A percentile compares a stretch with the other conserved stretches of the same genome.
phyloP scores from a whole-genome alignment of 2,329 filamentous ascomycete species.

The Fusarium sp. region DNA sequence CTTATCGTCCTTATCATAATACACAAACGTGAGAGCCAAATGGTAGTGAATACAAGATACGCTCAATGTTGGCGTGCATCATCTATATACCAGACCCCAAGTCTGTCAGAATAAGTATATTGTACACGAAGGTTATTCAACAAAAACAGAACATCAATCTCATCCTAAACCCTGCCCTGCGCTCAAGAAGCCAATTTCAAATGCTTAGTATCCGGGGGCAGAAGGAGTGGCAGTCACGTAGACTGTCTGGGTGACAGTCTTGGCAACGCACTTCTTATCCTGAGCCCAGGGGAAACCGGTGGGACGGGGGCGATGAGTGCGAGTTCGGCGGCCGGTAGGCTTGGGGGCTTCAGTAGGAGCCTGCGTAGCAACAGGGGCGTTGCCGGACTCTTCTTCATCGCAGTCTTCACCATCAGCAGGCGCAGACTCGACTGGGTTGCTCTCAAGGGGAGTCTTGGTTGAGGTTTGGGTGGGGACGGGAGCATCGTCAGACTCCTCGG shows the following conservation, averaged over 20 bases:
- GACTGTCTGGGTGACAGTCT: slow-evolving; percentile 41
- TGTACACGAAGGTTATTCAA: slow-evolving; percentile 25
- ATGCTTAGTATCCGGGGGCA: slow-evolving; percentile 15
- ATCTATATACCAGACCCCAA: slow-evolving; percentile 8
- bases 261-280: slow-evolving; percentile 25
- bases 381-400: background rate
- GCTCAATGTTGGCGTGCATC: slow-evolving; percentile 8
- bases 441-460: background rate
- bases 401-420: background rate
- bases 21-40: background rate
- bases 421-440: background rate
- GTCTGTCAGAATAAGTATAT: slow-evolving; percentile 10
- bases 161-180: background rate
- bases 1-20: no score
- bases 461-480: background rate
- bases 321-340: slow-evolving; percentile 24
- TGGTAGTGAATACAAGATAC: background rate
- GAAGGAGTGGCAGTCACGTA: slow-evolving; percentile 43
- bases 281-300: slow-evolving; percentile 15
- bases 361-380: background rate
- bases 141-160: background rate
- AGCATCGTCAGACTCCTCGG: background rate
- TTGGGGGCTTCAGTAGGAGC: slow-evolving; percentile 1
- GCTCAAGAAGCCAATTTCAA: background rate
- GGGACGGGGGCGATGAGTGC: slow-evolving; percentile 31